Base-by-base conservation (phyloP, 2,329 filamentous ascomycete genomes). In the Furcasterigmium sp. region DNA sequence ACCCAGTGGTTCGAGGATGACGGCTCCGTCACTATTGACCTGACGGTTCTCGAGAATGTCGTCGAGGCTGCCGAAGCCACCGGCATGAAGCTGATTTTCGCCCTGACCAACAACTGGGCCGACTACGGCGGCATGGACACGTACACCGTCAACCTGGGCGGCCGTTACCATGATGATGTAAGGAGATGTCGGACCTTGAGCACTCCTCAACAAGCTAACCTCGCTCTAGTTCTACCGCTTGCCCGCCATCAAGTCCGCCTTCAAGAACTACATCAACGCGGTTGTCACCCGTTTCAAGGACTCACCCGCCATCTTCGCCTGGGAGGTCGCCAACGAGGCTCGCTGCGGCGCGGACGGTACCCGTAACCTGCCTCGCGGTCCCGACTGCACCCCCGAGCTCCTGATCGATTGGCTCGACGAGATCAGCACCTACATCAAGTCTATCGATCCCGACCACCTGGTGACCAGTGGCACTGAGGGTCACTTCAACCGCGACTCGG, bases 251-350 rank as follows among this genome's bases (percentile, higher is more conserved):
- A 76, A 75, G 52, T 58, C 65, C 3, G 72, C 70, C 1, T 78
- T 65, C 55, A 76, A 77, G 51, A 68, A 65, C 38, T 87, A 85
- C 56, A 72, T 85, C 54, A 65, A 73, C 39, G 64, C 68, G 1
- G 69, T 86, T 7, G 72, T 86, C 3, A 73, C 62, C 17, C 68
- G 82, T 10, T 85, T 84, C 62, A 73, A 66, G 37, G 64, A 69
- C 47, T 82, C 77, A 0, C 62, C 75, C 0, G 73, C 82, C 0
- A 71, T 86, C 37, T 78, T 85, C 50, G 78, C 80, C 0, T 86
- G 82, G 82, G 82, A 86, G 53, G 64, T 86, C 2, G 76, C 70
- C 44, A 86, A 86, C 51, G 82, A 86, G 46, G 68, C 69, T 17
- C 69, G 70, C 45, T 75, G 72, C 55, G 69, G 68, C 18, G 71